Percentiles rank a stretch among this genome's conserved stretches.
phyloP scores from a whole-genome alignment of 371 early-diverging fungal genomes.

The Zopfochytrium polystomum region DNA sequence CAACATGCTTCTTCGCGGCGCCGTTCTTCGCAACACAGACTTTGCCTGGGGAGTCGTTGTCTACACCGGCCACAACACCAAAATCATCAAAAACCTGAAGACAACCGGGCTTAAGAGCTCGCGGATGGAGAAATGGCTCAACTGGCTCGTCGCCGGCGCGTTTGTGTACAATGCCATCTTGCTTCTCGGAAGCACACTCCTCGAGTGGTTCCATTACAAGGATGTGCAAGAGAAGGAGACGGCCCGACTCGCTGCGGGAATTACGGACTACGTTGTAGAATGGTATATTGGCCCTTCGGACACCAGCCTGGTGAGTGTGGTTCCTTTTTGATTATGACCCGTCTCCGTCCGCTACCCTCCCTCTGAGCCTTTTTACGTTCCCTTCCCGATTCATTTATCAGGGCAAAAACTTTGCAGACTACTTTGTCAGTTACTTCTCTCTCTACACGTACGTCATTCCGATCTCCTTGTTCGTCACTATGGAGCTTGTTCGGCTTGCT shows the following conservation, averaged over 20 bases:
- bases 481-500: slow-evolving; percentile 61
- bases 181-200: slow-evolving; percentile 26
- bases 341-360: not conserved
- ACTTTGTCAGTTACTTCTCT: slow-evolving; percentile 35
- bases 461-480: slow-evolving; percentile 65
- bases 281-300: slow-evolving; percentile 41
- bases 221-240: slow-evolving; percentile 18
- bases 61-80: slow-evolving; percentile 86
- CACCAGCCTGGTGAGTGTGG: slow-evolving; percentile 11
- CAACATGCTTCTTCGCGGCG: slow-evolving; percentile 87
- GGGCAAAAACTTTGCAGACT: slow-evolving; percentile 15
- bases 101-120: slow-evolving; percentile 90
- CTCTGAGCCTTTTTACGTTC: not conserved
- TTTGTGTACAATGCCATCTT: slow-evolving; percentile 44
- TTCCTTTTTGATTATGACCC: not conserved
- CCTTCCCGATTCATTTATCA: not conserved
- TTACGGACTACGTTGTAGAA: slow-evolving; percentile 16
- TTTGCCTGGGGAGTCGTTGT: slow-evolving; percentile 79
- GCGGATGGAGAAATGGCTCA: slow-evolving; percentile 85
- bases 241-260: slow-evolving; percentile 4
- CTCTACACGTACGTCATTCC: slow-evolving; percentile 62
- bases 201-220: slow-evolving; percentile 29
- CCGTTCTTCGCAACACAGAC: slow-evolving; percentile 81
- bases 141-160: slow-evolving; percentile 57
- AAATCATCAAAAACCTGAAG: slow-evolving; percentile 84